Base-by-base conservation (phyloP, 108 stramenopile species). In the Cyclotella cryptica region DNA sequence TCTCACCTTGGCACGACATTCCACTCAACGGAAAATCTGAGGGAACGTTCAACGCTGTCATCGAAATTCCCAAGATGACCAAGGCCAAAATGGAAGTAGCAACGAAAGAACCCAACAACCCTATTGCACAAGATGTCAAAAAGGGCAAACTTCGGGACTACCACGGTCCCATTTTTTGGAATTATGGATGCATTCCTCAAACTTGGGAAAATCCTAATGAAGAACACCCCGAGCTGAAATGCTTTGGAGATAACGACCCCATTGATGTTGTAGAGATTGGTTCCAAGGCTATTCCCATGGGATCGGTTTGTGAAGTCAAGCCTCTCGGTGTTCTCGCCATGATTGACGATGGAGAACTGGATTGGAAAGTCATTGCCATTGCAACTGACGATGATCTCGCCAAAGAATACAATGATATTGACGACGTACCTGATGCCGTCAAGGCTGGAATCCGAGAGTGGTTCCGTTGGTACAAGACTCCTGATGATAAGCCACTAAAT, bases 401-500 rank as follows among this genome's bases (percentile, higher is more conserved):
- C 58, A 67, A 79, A 27, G 84, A 98, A 78, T 96, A 99, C 86
- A 95, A 98, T 79, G 98, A 97, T 66, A 96, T 99, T 64, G 87
- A 84, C 44, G 99, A 99, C 90, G 97, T 99, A 10, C 96, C 96
- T 6, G 96, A 93, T 55, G 85, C 93, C 54, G 85, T 97, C 73
- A 91, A 97, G 84, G 95, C 89, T 40, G 98, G 98, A 57, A 95
- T 97, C 69, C 87, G 98, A 45, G 98, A 98, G 84, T 99, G 99
- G 99, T 98, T 99, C 94, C 93, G 97, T 66, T 98, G 98, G 98
- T 99, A 99, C 94, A 99, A 99, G 93, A 98, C 98, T 24, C 98
- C 99, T 19, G 98, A 99, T 88, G 97, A 96, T 81, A 99, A 99
- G 94, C 98, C 99, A 13, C 74, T 98, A 71, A 99, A 99, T 88